These are phyloP conservation scores for Penicillium olsonii DNA, from an alignment of 2,329 filamentous ascomycete species.

Conservation along the genomic window DNA sequence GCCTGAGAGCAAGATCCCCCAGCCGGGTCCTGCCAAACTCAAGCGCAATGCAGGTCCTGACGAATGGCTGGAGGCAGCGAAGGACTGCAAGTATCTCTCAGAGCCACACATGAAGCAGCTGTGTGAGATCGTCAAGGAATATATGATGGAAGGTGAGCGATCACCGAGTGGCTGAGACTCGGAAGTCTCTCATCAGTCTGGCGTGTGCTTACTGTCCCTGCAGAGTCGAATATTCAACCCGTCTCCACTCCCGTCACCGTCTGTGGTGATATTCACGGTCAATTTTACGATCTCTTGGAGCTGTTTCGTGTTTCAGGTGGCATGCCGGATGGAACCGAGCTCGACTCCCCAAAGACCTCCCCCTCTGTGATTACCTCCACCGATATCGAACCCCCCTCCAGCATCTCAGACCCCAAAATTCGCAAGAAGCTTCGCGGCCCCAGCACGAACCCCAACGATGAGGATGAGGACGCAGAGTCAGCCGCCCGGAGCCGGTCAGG, in stretches of 20 bases:
- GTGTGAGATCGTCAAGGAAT: constrained; percentile 98
- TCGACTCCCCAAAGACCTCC: constrained; percentile 67
- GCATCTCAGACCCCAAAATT: constrained; percentile 84
- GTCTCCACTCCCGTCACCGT: constrained; percentile 94
- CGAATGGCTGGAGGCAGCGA: constrained; percentile 95
- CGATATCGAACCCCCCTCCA: constrained; percentile 86
- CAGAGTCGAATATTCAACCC: constrained; percentile 98
- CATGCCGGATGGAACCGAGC: constrained; percentile 82
- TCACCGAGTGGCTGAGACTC: neutral
- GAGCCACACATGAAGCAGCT: constrained; percentile 98
- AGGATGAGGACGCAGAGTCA: constrained; percentile 39
- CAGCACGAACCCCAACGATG: constrained; percentile 27
- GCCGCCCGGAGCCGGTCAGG: constrained; percentile 29
- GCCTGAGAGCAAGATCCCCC: constrained; percentile 66
- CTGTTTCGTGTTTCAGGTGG: constrained; percentile 95
- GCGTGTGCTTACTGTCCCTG: constrained; percentile 14
- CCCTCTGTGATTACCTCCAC: constrained; percentile 81
- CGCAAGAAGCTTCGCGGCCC: constrained; percentile 75
- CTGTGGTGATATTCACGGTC: constrained; percentile 96
- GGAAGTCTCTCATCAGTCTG: neutral
- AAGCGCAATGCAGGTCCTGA: constrained; percentile 82
- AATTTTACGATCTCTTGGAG: constrained; percentile 97
- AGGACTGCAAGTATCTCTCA: constrained; percentile 94
- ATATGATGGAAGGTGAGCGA: constrained; percentile 88
- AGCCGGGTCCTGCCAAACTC: constrained; percentile 86